These are phyloP conservation scores for Xylaria sp. DNA, from an alignment of 2,329 filamentous ascomycete genomes.

Conservation along the genomic window DNA sequence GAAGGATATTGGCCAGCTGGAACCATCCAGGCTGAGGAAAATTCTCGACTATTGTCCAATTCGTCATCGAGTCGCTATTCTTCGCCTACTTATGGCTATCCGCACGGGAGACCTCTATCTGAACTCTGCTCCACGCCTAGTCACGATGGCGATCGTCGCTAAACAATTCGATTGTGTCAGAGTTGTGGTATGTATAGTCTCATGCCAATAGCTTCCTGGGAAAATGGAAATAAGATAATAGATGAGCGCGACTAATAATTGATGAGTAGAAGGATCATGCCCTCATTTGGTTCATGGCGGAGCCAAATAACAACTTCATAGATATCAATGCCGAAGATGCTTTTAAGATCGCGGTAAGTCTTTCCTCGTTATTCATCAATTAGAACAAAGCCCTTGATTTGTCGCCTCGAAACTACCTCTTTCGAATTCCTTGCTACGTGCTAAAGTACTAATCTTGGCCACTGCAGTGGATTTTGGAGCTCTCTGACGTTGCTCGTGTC, in stretches of 20 bases:
- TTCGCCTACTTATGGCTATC: constrained; percentile 70
- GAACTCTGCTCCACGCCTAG: constrained; percentile 73
- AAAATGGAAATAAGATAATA: constrained; percentile 1
- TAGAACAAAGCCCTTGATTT: neutral
- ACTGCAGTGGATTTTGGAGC: constrained; percentile 54
- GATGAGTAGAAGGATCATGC: constrained; percentile 57
- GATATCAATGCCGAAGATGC: constrained; percentile 72
- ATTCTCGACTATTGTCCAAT: constrained; percentile 71
- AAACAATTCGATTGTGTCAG: constrained; percentile 65
- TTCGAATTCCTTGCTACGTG: too few relatives aligned
- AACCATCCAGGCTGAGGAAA: constrained; percentile 41
- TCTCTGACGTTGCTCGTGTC: constrained; percentile 56
- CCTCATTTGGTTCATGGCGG: constrained; percentile 67
- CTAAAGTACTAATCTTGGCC: neutral
- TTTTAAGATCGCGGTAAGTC: constrained; percentile 63
- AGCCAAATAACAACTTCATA: constrained; percentile 67
- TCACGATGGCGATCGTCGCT: constrained; percentile 72
- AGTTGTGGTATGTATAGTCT: constrained; percentile 53
- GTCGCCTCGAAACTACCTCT: neutral
- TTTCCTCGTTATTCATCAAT: neutral
- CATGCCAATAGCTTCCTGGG: neutral
- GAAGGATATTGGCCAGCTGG: constrained; percentile 42
- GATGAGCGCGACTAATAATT: neutral
- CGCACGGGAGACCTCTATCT: constrained; percentile 65
- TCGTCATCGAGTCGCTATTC: constrained; percentile 71